Conservation (phyloP, 495 filamentous ascomycete genomes). For the Neurospora sp. region DNA sequence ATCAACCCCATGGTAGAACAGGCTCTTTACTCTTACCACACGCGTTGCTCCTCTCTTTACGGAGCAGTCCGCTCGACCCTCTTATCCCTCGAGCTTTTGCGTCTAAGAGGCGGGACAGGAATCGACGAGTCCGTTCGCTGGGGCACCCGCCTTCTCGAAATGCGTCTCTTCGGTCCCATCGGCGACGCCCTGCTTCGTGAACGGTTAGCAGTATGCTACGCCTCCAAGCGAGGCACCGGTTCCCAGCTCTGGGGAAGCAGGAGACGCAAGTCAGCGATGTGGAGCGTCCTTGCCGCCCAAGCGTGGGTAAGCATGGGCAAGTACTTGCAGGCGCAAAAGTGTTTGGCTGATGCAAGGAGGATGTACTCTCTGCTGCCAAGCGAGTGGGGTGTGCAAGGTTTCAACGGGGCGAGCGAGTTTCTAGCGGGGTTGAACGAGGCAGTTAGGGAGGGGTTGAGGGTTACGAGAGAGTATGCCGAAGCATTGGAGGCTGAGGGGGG, state of each 20-base stretch:
- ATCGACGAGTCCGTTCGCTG: conserved; percentile 82
- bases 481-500: background rate
- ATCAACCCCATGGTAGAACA: conserved; percentile 80
- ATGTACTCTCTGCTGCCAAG: conserved; percentile 55
- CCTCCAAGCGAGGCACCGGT: conserved; percentile 54
- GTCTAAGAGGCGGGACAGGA: conserved; percentile 62
- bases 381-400: conserved; percentile 43
- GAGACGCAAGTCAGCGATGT: conserved; percentile 76
- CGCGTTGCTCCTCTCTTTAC: conserved; percentile 64
- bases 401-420: conserved; percentile 52
- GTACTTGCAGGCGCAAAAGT: conserved; percentile 56
- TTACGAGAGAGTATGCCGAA: conserved; percentile 3
- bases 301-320: conserved; percentile 69
- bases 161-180: conserved; percentile 58
- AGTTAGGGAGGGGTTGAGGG: conserved; percentile 42
- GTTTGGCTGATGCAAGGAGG: conserved; percentile 57
- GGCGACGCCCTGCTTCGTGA: conserved; percentile 75
- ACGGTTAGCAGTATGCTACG: conserved; percentile 75
- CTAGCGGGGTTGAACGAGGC: conserved; percentile 50
- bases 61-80: conserved; percentile 68
- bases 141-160: conserved; percentile 71
- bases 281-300: conserved; percentile 75
- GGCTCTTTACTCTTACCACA: conserved; percentile 84
- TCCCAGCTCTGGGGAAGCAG: conserved; percentile 58
- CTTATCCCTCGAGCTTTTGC: conserved; percentile 71